Evolutionary conservation across 2,329 filamentous ascomycete genomes (phyloP), one percentile per base, ranked within the genome.

Genomic region (Scedosporium minutisporum): DNA sequence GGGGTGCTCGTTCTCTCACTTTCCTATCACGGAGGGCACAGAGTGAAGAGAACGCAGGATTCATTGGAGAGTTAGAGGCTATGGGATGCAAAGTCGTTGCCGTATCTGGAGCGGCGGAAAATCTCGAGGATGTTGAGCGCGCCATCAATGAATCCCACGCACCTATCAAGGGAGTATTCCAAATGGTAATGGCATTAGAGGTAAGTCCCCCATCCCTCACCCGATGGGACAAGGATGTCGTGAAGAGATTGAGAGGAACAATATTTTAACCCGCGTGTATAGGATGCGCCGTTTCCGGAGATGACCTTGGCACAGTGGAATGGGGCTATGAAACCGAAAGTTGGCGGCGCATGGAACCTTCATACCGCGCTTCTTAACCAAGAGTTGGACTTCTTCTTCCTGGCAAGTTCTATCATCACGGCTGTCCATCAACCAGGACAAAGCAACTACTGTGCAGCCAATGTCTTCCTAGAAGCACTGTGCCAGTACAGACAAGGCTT

Each of bases 361-460:
- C 73, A 78, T 60, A 61, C 73, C 3, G 64, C 67, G 7, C 66
- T 73, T 2, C 29, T 64, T 10, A 63, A 66, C 0, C 53, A 61
- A 2, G 51, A 65, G 3, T 67, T 77, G 0, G 75, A 77, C 63
- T 76, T 80, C 66, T 79, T 76, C 63, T 58, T 74, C 46, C 64
- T 74, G 0, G 51, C 63, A 23, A 63, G 58, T 33, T 77, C 75
- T 9, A 74, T 75, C 0, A 74, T 75, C 4, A 71, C 76, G 23
- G 72, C 77, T 65, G 71, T 84, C 57, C 83, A 83, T 33, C 84
- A 80, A 65, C 77, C 79, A 6, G 81, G 82, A 0, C 84, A 86
- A 64, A 78, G 81, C 16, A 85, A 84, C 69, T 86, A 86, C 64
- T 79, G 81, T 2, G 81, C 82, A 0, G 82, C 79, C 6, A 83